phyloP scores from a whole-genome alignment of 768 basidiomycete species.

The Strobilomyces dryophilus region DNA sequence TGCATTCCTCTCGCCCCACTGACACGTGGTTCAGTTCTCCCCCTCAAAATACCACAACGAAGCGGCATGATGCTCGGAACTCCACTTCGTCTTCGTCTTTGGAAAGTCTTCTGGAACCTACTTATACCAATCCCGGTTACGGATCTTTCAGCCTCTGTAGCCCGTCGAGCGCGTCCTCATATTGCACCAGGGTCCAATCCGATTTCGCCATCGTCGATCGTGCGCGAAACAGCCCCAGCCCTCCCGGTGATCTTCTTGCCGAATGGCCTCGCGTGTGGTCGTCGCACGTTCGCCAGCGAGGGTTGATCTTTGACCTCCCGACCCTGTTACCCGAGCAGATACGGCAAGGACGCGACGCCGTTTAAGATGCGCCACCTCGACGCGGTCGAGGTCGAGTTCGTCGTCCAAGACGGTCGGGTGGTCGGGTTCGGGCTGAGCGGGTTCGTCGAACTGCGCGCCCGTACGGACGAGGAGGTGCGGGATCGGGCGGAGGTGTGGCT shows the following conservation, averaged over 20 bases:
- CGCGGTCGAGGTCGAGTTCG: conserved; percentile 17
- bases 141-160: conserved; percentile 36
- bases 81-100: conserved; percentile 6
- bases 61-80: background rate
- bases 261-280: conserved; percentile 34
- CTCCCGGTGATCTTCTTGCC: conserved; percentile 23
- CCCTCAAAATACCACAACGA: background rate
- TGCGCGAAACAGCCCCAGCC: background rate
- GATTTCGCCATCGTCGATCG: conserved; percentile 29
- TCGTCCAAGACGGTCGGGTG: conserved; percentile 24
- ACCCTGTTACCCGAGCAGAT: conserved; percentile 34
- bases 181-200: conserved; percentile 22
- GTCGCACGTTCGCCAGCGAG: conserved; percentile 33
- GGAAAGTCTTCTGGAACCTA: conserved; percentile 29
- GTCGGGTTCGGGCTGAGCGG: conserved; percentile 28
- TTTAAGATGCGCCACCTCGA: conserved; percentile 21
- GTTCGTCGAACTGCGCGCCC: conserved; percentile 15
- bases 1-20: background rate
- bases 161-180: conserved; percentile 17
- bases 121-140: conserved; percentile 37
- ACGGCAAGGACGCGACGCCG: conserved; percentile 34
- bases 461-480: conserved; percentile 15
- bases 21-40: background rate
- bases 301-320: conserved; percentile 13
- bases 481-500: conserved; percentile 33